Base-by-base conservation (phyloP, 352 stramenopile genomes). In the Globisporangium camurandrum region DNA sequence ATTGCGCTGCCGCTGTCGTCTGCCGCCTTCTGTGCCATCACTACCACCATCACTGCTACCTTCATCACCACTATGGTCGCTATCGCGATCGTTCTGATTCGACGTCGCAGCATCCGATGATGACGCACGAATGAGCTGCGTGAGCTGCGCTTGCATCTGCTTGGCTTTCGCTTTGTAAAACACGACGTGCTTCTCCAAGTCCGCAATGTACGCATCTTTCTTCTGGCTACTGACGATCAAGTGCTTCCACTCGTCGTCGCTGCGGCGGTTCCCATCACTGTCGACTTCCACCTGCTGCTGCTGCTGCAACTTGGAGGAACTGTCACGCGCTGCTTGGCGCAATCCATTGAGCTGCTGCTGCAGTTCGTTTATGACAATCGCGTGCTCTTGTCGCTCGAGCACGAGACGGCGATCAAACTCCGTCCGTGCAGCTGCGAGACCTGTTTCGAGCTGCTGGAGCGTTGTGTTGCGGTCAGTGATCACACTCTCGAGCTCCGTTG, bases 91-190 rank as follows among this genome's bases (percentile, higher is more conserved):
- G 24, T 47, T 34, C 17, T 59, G 44, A 40, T 71, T 81, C 47
- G 56, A 71, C 23, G 38, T 75, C 46, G 53, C 44, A n/a, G n/a
- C n/a, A n/a, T n/a, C n/a, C n/a, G n/a, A n/a, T n/a, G n/a, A n/a
- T 23, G 74, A 87, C 36, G 77, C 69, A 0, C 75, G 72, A 46
- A 92, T 87, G 16, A 89, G 66, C 58, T 89, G 75, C 61, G 87
- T 75, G 14, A 92, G 52, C 58, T 93, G 82, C n/a, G 59, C 50
- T 45, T 93, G 82, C 71, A 88, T 84, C 52, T 93, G 79, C 54
- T 93, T 89, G 27, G 79, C 76, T 47, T 93, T 93, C 17, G 76
- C 74, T 50, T 93, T 90, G 75, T 89, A 93, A 47, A 93, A 87
- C 39, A 90, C 76, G 5, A 93, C 28, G 57, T 93, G 79, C 51